A percentile compares a stretch with the other conserved stretches of the same genome.
Conservation (phyloP, 345 rosid genomes). For the Lepidium aucheri region DNA sequence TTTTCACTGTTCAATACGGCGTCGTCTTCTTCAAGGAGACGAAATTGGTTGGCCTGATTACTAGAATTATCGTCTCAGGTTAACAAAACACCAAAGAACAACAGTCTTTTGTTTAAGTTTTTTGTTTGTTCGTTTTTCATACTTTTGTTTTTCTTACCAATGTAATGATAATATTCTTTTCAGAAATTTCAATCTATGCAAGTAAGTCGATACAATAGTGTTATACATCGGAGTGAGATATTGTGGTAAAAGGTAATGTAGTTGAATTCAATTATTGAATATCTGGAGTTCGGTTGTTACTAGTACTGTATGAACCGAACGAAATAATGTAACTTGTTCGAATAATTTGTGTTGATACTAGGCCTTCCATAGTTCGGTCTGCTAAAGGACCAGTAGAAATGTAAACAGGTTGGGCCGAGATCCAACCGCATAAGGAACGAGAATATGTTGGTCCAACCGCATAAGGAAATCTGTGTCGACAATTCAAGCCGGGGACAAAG, state of each 20-base stretch:
- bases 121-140: neutral
- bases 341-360: too few relatives aligned
- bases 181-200: conserved; percentile 5
- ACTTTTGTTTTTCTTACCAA: neutral
- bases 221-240: neutral
- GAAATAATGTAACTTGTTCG: too few relatives aligned
- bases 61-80: neutral
- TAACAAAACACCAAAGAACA: neutral
- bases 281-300: too few relatives aligned
- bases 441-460: too few relatives aligned
- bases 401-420: too few relatives aligned
- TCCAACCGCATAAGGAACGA: too few relatives aligned
- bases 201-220: neutral
- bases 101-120: neutral
- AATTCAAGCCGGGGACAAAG: too few relatives aligned
- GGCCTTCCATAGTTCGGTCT: too few relatives aligned
- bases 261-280: neutral
- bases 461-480: too few relatives aligned
- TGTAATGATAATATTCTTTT: conserved; percentile 27
- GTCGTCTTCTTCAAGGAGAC: conserved; percentile 21
- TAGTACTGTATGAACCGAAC: too few relatives aligned
- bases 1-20: conserved; percentile 12
- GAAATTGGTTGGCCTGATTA: conserved; percentile 22
- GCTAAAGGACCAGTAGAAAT: too few relatives aligned
- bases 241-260: neutral